Evolutionary conservation across 2,329 filamentous ascomycete genomes (phyloP).

Genomic region (Microsporum audouinii): DNA sequence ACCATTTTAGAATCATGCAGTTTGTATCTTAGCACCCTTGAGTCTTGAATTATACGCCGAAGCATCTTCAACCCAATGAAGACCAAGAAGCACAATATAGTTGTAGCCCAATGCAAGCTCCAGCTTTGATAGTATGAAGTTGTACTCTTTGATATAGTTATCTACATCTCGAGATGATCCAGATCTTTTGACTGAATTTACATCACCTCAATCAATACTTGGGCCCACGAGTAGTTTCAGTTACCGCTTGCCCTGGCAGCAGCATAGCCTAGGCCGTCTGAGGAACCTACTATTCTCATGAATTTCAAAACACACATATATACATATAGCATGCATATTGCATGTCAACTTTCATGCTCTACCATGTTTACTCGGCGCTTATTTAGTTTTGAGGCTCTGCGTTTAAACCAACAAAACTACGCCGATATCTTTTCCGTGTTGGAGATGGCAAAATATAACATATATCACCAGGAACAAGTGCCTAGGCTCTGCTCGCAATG

Average conservation of each 20-base stretch:
- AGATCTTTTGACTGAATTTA: not conserved
- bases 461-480: not conserved
- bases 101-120: not conserved
- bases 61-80: not conserved
- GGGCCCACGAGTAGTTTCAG: not conserved
- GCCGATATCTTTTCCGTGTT: not conserved
- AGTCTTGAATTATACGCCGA: not conserved
- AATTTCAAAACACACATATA: not conserved
- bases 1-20: not conserved
- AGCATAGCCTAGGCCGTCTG: not conserved
- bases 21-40: not conserved
- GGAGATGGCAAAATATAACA: not conserved
- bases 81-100: not conserved
- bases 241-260: not conserved
- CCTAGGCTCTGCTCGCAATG: not conserved
- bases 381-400: not conserved
- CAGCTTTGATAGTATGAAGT: not conserved
- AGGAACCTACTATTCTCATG: not conserved
- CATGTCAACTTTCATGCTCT: not conserved
- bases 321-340: not conserved
- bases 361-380: not conserved
- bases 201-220: not conserved
- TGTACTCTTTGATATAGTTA: not conserved
- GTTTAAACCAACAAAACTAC: not conserved
- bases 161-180: not conserved